Conservation (phyloP, 345 rosid species). For the Balakata baccata region DNA sequence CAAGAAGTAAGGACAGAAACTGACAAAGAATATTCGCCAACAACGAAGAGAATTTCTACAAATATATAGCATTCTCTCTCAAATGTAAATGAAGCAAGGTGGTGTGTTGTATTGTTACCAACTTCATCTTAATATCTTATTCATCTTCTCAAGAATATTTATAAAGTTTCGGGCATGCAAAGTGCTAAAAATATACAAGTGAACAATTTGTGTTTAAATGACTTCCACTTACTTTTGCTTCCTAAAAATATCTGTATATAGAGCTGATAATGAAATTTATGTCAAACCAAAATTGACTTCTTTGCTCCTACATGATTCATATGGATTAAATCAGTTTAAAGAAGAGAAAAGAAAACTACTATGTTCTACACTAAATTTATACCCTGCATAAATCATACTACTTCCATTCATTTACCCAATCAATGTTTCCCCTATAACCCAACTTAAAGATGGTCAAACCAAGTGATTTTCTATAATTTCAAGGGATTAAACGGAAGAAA, state of each 20-base stretch:
- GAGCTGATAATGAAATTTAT: not conserved
- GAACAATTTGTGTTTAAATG: slow-evolving; percentile 56
- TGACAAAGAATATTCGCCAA: not conserved
- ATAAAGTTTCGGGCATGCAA: slow-evolving; percentile 21
- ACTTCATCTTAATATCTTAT: not conserved
- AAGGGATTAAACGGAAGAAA: not conserved
- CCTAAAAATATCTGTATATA: slow-evolving; percentile 63
- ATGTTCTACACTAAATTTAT: not conserved
- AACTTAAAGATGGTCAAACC: not conserved
- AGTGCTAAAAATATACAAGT: slow-evolving; percentile 70
- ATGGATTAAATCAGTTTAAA: not conserved
- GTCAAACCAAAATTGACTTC: not conserved
- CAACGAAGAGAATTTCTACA: not conserved
- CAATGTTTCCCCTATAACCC: not conserved
- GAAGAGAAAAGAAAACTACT: not conserved
- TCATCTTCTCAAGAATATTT: not conserved
- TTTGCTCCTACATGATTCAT: not conserved
- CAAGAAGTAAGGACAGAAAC: not conserved
- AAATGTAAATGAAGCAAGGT: not conserved
- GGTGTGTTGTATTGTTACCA: not conserved
- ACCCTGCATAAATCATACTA: not conserved
- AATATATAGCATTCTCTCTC: not conserved
- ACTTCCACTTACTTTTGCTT: slow-evolving; percentile 72
- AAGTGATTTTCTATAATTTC: not conserved
- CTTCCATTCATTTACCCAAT: not conserved